Conservation (phyloP, 1,139 yeast species). For the Diutina neorugosa region DNA sequence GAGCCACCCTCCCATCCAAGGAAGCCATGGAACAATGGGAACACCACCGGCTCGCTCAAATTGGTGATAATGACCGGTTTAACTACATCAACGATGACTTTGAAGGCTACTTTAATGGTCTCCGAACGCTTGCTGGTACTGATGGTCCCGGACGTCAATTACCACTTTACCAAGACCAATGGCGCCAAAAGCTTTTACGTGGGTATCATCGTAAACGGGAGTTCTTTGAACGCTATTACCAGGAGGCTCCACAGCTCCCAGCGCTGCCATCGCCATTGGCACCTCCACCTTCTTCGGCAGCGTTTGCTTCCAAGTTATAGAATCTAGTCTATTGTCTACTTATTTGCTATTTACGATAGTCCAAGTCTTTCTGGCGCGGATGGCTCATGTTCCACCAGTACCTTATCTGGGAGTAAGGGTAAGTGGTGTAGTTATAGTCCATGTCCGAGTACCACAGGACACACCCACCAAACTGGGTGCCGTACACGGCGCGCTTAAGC, state of each 20-base stretch:
- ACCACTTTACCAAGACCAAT: background rate
- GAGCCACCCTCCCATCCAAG: background rate
- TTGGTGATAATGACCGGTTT: background rate
- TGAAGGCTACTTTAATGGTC: background rate
- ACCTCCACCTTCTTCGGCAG: too few relatives aligned
- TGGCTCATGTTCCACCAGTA: conserved; percentile 14
- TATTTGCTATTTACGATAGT: conserved; percentile 1
- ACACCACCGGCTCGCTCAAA: background rate
- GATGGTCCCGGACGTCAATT: background rate
- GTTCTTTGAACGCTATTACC: background rate
- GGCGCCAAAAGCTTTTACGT: background rate
- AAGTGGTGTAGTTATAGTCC: conserved; percentile 21
- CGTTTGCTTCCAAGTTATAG: background rate
- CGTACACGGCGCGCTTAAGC: conserved; percentile 23
- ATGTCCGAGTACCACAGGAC: conserved; percentile 24
- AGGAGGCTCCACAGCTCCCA: background rate
- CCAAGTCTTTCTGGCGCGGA: conserved; percentile 5
- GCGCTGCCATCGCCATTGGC: background rate
- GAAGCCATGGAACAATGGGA: background rate
- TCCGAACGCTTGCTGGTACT: background rate
- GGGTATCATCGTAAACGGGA: background rate
- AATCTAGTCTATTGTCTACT: too few relatives aligned
- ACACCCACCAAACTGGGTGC: conserved; percentile 32
- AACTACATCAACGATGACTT: background rate
- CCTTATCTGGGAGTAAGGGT: conserved; percentile 26